Evolutionary conservation across 2,329 filamentous ascomycete species (phyloP).

Genomic region (Ciborinia camelliae): DNA sequence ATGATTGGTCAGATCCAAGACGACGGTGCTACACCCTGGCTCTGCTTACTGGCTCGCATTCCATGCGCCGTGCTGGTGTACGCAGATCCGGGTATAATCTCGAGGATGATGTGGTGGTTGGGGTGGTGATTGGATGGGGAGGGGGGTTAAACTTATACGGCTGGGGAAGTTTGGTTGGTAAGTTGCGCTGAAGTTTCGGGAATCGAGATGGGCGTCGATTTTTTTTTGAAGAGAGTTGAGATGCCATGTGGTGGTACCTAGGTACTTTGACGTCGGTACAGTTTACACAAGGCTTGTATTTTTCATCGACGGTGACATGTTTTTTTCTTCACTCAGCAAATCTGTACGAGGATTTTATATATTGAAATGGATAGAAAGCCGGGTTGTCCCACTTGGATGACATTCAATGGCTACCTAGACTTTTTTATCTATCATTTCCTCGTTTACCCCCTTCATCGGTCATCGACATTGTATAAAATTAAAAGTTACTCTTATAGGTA

Average conservation of each 20-base stretch:
- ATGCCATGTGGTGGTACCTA: background rate
- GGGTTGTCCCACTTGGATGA: slow-evolving; percentile 1
- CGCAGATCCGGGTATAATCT: background rate
- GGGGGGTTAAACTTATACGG: background rate
- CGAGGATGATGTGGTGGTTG: background rate
- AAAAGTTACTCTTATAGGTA: background rate
- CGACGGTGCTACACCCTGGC: background rate
- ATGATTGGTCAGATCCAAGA: background rate
- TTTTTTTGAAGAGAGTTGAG: background rate
- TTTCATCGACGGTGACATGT: slow-evolving; percentile 2
- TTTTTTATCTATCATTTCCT: background rate
- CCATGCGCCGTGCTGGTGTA: background rate
- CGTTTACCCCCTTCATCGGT: background rate
- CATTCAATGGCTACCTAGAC: background rate
- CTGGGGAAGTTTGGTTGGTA: background rate
- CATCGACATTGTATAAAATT: background rate
- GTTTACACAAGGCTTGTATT: background rate
- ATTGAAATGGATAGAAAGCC: background rate
- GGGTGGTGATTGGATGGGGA: background rate
- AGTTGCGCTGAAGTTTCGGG: background rate
- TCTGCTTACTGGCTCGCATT: slow-evolving; percentile 7
- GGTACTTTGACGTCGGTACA: background rate
- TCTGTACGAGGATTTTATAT: background rate
- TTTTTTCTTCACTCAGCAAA: background rate
- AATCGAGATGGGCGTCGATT: background rate